Percentiles rank a stretch among this genome's conserved stretches.
Evolutionary conservation across 2,329 filamentous ascomycete species (phyloP).

Genomic region (Aschersonia sp.): DNA sequence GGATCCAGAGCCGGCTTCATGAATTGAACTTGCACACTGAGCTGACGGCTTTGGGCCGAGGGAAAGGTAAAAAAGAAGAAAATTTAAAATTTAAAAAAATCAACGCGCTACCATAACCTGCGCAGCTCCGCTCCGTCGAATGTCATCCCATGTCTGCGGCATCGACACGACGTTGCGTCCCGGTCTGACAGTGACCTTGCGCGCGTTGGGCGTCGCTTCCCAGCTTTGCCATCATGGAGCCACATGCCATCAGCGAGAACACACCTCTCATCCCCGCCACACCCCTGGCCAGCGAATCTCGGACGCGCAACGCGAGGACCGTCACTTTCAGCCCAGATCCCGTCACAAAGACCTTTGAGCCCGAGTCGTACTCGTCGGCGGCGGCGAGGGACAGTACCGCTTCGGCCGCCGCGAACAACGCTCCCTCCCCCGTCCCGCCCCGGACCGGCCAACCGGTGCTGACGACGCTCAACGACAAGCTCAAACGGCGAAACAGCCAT

Average conservation of each 20-base stretch:
- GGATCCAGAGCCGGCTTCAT: background rate
- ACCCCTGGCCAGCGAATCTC: slow-evolving; percentile 13
- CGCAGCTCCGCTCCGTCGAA: background rate
- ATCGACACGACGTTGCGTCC: background rate
- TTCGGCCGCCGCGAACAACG: slow-evolving; percentile 7
- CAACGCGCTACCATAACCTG: too few relatives aligned
- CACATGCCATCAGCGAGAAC: slow-evolving; percentile 15
- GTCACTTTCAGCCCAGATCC: slow-evolving; percentile 68
- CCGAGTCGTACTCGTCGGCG: slow-evolving; percentile 20
- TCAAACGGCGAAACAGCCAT: slow-evolving; percentile 75
- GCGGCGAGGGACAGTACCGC: slow-evolving; percentile 5
- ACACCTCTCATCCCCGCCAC: slow-evolving; percentile 17
- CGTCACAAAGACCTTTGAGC: slow-evolving; percentile 45
- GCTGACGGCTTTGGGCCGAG: too few relatives aligned
- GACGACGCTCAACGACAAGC: slow-evolving; percentile 71
- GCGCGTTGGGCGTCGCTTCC: background rate
- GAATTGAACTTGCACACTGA: too few relatives aligned
- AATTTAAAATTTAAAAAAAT: too few relatives aligned
- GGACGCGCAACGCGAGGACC: slow-evolving; percentile 38
- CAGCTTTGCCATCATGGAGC: slow-evolving; percentile 10
- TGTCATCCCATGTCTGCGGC: background rate
- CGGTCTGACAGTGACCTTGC: background rate
- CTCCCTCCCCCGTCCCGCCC: slow-evolving; percentile 18
- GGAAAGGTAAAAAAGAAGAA: too few relatives aligned
- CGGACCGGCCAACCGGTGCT: slow-evolving; percentile 43